These are phyloP conservation scores for Ilex paraguariensis DNA, from an alignment of 305 asterid genomes.

Conservation along the genomic window DNA sequence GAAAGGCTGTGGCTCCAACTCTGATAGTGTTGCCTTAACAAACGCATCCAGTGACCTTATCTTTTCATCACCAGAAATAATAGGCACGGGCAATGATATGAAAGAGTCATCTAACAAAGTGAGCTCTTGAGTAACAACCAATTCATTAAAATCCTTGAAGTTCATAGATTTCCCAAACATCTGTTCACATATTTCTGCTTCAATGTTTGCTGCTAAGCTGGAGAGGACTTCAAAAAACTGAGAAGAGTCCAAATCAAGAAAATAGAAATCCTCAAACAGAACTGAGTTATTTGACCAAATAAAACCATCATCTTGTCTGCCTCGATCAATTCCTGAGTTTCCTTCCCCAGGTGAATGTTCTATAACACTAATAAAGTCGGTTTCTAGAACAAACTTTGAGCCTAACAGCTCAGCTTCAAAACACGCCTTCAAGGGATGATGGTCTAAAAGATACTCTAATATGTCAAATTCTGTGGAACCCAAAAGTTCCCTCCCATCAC, in stretches of 20 bases:
- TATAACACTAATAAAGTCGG: constrained; percentile 38
- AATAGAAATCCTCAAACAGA: constrained; percentile 49
- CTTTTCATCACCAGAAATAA: constrained; percentile 40
- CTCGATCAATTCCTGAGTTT: constrained; percentile 22
- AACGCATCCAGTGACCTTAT: constrained; percentile 36
- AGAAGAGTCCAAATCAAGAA: constrained; percentile 44
- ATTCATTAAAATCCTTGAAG: constrained; percentile 52
- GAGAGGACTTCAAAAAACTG: constrained; percentile 37
- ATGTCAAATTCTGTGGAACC: constrained; percentile 56
- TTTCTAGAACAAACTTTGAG: constrained; percentile 25
- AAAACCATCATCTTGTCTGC: constrained; percentile 27
- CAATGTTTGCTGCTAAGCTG: constrained; percentile 37
- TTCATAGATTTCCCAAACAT: constrained; percentile 64
- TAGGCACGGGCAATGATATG: constrained; percentile 81
- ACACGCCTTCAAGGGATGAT: constrained; percentile 24
- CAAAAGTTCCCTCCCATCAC: constrained; percentile 44
- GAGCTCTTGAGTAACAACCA: constrained; percentile 81
- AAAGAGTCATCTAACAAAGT: constrained; percentile 70
- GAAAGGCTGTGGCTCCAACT: constrained; percentile 53
- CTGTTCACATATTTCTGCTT: constrained; percentile 49
- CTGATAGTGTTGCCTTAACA: constrained; percentile 50
- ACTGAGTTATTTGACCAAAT: constrained; percentile 27
- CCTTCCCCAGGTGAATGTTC: constrained; percentile 41
- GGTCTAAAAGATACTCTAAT: constrained; percentile 39
- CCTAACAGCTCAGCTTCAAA: constrained; percentile 30